Base-by-base conservation (phyloP, 2,329 filamentous ascomycete species). In the Penicillium sp. region DNA sequence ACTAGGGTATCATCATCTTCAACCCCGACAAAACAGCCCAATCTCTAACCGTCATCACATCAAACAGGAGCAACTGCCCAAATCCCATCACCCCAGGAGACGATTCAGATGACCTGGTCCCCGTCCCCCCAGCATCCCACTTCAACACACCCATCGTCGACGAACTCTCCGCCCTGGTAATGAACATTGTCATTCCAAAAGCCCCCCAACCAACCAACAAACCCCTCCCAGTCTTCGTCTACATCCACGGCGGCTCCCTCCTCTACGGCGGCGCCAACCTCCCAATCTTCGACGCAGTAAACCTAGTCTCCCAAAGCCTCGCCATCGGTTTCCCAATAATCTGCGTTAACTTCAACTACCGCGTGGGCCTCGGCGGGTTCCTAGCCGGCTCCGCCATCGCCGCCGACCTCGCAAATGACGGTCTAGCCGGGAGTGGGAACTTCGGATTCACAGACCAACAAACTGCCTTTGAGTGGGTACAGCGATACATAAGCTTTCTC, bases 381-480 rank as follows among this genome's bases (percentile, higher is more conserved):
- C 56, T 68, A 1, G 65, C 61, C 3, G 59, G 59, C 23, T 21
- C 55, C 1, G 48, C 44, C 1, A 59, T 65, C 26, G 48, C 54
- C 3, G 16, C 31, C 2, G 63, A 64, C n/a, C 53, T 68, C 16
- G 33, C 58, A 11, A 33, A 36, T 0, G 64, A 67, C 18, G 63
- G 65, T 11, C 47, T 54, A 36, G 33, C 53, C 10, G 66, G 66
- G 0, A 61, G 61, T 36, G 65, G 65, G 0, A 81, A 80, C 56
- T 75, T 75, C 51, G 73, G 73, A 0, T 66, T 80, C 13, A 64
- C 71, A 24, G 77, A 69, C 40, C 64, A 69, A 46, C 61, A 66
- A 26, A 59, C 67, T 1, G 66, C 62, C 2, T 67, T 74, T 13
- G 61, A 69, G 39, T 76, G 72, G 73, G 65, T 74, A 1, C 63